Percentiles rank a stretch among this genome's conserved stretches.
Conservation (phyloP, 805 yeast species). For the Candida bentonensis region DNA sequence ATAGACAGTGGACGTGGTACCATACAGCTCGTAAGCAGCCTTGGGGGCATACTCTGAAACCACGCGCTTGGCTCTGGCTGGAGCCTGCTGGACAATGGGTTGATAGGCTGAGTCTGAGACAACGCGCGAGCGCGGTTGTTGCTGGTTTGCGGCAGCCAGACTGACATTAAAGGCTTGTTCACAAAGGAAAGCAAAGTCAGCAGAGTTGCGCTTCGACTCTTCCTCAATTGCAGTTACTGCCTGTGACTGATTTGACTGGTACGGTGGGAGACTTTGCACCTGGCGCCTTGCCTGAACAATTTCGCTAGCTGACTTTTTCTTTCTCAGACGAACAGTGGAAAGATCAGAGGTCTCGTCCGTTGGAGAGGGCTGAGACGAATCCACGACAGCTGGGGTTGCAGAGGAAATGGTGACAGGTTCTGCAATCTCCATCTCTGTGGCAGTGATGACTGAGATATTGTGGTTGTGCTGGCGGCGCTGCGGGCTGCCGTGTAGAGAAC, state of each 20-base stretch:
- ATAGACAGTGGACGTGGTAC: constrained; percentile 4
- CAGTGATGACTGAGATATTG: constrained; percentile 1
- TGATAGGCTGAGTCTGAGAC: not conserved
- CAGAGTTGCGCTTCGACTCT: constrained; percentile 4
- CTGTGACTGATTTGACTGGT: not conserved
- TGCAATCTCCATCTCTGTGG: not conserved
- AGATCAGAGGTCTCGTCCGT: not conserved
- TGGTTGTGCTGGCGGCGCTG: not conserved
- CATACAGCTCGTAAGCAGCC: constrained; percentile 3
- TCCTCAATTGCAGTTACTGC: not conserved
- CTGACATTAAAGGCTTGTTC: constrained; percentile 18
- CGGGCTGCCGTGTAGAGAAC: constrained; percentile 1
- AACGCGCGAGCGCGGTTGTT: not conserved
- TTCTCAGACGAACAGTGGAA: not conserved
- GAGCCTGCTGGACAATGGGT: not conserved
- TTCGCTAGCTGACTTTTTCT: not conserved
- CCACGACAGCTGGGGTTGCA: not conserved
- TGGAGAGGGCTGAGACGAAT: not conserved
- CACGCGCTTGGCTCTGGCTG: not conserved
- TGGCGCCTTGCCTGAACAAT: not conserved
- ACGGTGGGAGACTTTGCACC: not conserved
- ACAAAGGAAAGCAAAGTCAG: constrained; percentile 18
- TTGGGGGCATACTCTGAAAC: not conserved
- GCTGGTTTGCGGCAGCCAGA: not conserved
- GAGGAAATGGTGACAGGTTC: not conserved